Conservation (phyloP, 208 protist genomes). For the Strigomonas oncopelti region DNA sequence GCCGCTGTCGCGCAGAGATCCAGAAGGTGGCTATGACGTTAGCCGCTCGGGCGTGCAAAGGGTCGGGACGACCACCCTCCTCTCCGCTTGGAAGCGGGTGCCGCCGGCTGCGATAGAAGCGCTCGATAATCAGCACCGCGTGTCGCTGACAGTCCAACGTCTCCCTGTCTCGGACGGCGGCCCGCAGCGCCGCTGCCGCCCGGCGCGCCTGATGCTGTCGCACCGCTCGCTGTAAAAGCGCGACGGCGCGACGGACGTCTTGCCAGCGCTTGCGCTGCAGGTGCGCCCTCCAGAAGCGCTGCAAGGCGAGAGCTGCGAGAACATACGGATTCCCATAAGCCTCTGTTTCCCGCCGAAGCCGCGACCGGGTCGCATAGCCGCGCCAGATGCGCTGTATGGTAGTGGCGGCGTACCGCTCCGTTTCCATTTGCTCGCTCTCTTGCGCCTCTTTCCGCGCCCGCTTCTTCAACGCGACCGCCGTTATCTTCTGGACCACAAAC, state of each 20-base stretch:
- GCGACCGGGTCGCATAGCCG: conserved; percentile 22
- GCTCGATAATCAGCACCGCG: not conserved
- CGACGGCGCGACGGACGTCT: not conserved
- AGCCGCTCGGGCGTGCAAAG: not conserved
- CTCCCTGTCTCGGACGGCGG: not conserved
- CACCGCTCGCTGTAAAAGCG: not conserved
- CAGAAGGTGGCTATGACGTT: not conserved
- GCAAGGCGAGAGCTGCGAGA: conserved; percentile 28
- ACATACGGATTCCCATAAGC: not conserved
- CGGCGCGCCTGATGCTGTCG: not conserved
- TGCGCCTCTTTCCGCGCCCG: conserved; percentile 36
- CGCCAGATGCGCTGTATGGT: conserved; percentile 63
- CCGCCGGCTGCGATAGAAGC: conserved; percentile 3
- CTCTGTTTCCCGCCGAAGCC: not conserved
- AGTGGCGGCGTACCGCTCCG: conserved; percentile 39
- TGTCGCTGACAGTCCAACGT: not conserved
- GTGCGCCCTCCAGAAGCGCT: conserved; percentile 39
- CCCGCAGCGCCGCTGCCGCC: not conserved
- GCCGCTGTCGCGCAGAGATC: not conserved
- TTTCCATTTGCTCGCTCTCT: conserved; percentile 13
- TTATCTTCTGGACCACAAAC: conserved; percentile 57
- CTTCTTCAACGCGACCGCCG: conserved; percentile 44
- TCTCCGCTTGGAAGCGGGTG: not conserved
- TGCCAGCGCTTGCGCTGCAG: conserved; percentile 8
- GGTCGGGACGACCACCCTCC: not conserved